These are phyloP conservation scores for Phytophthora cryptogea DNA, from an alignment of 352 stramenopile genomes.

Conservation along the genomic window DNA sequence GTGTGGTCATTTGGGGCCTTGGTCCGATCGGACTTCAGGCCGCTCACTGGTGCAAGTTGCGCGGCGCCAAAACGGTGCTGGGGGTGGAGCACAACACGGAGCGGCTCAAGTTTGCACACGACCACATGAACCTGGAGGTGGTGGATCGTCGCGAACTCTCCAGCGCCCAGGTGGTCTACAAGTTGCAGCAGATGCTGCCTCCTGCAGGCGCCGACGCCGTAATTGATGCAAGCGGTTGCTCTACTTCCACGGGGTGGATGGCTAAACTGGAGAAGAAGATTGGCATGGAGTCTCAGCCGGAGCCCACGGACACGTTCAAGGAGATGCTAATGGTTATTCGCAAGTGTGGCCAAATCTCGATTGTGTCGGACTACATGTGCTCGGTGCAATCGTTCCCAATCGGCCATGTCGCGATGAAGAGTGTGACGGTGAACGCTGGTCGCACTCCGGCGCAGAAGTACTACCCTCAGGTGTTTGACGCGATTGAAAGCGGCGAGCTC, in stretches of 20 bases:
- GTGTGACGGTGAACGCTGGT: constrained; percentile 56
- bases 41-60: constrained; percentile 67
- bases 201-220: constrained; percentile 54
- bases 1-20: constrained; percentile 74
- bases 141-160: constrained; percentile 57
- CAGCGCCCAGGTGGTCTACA: constrained; percentile 48
- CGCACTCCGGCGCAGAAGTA: constrained; percentile 61
- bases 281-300: constrained; percentile 51
- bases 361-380: constrained; percentile 60
- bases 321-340: constrained; percentile 60
- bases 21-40: constrained; percentile 61
- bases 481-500: constrained; percentile 57
- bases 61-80: constrained; percentile 62
- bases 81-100: constrained; percentile 56
- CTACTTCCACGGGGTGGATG: constrained; percentile 40
- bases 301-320: constrained; percentile 59
- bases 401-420: constrained; percentile 65
- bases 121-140: constrained; percentile 68
- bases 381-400: constrained; percentile 54
- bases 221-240: constrained; percentile 58
- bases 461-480: constrained; percentile 55
- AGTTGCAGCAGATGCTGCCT: constrained; percentile 56
- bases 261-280: constrained; percentile 49
- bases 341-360: constrained; percentile 60
- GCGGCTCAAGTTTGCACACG: constrained; percentile 57